Conservation (phyloP, 2,329 filamentous ascomycete genomes). For the Trichophyton simii region DNA sequence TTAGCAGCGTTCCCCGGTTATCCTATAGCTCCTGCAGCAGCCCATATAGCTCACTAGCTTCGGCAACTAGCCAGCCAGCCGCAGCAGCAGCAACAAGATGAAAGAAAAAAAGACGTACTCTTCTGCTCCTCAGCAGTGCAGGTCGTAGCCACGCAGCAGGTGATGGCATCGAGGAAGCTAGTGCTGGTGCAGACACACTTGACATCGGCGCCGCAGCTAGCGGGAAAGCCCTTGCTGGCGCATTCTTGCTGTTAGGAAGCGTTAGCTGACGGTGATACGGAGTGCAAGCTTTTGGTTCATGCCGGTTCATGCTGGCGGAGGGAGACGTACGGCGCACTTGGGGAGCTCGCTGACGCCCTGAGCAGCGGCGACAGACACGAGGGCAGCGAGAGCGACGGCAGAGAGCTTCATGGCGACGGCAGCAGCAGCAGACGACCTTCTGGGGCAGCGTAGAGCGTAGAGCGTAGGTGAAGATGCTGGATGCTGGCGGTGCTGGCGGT, state of each 20-base stretch:
- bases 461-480: too few relatives aligned
- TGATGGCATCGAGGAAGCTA: constrained; percentile 37
- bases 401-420: constrained; percentile 38
- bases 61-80: too few relatives aligned
- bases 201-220: constrained; percentile 32
- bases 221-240: constrained; percentile 30
- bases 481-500: background rate
- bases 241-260: constrained; percentile 23
- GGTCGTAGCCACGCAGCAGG: constrained; percentile 38
- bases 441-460: background rate
- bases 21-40: too few relatives aligned
- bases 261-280: background rate
- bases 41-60: too few relatives aligned
- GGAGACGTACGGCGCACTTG: constrained; percentile 42
- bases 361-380: constrained; percentile 37
- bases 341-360: constrained; percentile 38
- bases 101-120: constrained; percentile 18
- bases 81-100: background rate
- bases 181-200: constrained; percentile 38
- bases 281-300: too few relatives aligned
- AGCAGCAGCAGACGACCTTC: background rate
- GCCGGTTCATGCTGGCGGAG: too few relatives aligned
- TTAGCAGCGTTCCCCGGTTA: background rate
- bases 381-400: constrained; percentile 41
- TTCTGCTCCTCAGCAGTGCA: constrained; percentile 35